These are phyloP conservation scores for Amphichorda felina DNA, from an alignment of 2,329 filamentous ascomycete genomes.

Conservation along the genomic window DNA sequence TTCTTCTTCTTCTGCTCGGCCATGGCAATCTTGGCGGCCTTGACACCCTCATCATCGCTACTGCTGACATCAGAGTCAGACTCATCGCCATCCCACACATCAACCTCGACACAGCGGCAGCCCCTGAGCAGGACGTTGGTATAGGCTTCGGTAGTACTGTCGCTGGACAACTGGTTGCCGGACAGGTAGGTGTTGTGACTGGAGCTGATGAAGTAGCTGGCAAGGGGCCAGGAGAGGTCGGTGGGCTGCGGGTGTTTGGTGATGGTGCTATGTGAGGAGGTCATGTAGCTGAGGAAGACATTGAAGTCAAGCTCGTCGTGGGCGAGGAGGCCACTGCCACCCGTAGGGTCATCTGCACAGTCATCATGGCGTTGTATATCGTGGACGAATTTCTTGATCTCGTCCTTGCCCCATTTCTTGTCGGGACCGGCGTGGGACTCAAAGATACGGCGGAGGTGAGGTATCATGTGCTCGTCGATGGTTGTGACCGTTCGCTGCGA, in stretches of 20 bases:
- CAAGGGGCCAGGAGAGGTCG: conserved; percentile 61
- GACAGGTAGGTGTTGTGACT: conserved; percentile 93
- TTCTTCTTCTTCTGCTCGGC: conserved; percentile 48
- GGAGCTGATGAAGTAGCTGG: conserved; percentile 87
- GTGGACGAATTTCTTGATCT: conserved; percentile 32
- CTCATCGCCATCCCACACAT: conserved; percentile 85
- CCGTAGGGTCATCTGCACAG: too few species aligned
- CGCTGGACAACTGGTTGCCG: conserved; percentile 77
- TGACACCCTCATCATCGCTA: conserved; percentile 34
- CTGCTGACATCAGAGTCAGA: conserved; percentile 47
- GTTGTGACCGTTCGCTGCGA: conserved; percentile 25
- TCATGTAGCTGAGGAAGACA: conserved; percentile 44
- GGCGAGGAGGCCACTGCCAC: conserved; percentile 12
- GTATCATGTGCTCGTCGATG: conserved; percentile 25
- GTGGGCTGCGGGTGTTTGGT: conserved; percentile 22
- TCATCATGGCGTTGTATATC: conserved; percentile 29
- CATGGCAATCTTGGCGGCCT: conserved; percentile 34
- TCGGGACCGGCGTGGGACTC: conserved; percentile 25
- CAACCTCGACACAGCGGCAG: conserved; percentile 86
- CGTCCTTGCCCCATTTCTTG: conserved; percentile 31
- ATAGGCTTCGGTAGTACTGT: conserved; percentile 81
- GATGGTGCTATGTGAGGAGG: conserved; percentile 31
- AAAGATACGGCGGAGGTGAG: conserved; percentile 35
- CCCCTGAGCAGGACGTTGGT: conserved; percentile 72
- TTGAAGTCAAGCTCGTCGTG: conserved; percentile 29